Evolutionary conservation across 2,329 filamentous ascomycete genomes (phyloP).

Genomic region (Penicillium brevicompactum): DNA sequence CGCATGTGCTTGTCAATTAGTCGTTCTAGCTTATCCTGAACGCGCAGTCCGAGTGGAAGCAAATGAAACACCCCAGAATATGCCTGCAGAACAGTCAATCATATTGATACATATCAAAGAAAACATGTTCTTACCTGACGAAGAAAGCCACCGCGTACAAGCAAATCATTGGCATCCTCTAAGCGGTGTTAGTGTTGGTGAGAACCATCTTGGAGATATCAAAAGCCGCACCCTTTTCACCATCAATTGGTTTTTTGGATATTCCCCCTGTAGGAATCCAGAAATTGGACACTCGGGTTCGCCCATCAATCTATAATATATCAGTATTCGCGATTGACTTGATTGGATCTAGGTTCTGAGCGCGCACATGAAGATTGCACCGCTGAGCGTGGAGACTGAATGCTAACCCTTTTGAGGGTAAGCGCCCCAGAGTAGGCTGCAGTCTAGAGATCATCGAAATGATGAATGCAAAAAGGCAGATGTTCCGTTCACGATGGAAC

Average conservation of each 20-base stretch:
- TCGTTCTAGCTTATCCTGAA: conserved; percentile 83
- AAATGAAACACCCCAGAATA: conserved; percentile 92
- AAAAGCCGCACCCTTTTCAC: conserved; percentile 43
- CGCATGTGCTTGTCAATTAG: conserved; percentile 90
- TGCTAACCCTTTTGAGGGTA: conserved; percentile 17
- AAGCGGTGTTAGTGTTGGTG: conserved; percentile 12
- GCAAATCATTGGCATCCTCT: conserved; percentile 66
- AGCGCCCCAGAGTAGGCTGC: conserved; percentile 26
- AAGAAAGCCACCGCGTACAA: conserved; percentile 72
- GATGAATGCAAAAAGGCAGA: background rate
- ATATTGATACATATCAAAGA: background rate
- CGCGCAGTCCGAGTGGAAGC: conserved; percentile 79
- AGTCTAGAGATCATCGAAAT: conserved; percentile 31
- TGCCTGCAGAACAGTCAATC: conserved; percentile 53
- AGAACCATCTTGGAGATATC: background rate
- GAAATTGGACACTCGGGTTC: conserved; percentile 68
- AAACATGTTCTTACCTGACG: conserved; percentile 59
- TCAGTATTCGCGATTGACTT: conserved; percentile 13
- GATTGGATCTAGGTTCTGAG: background rate
- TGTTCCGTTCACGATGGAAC: background rate
- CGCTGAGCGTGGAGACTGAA: conserved; percentile 25
- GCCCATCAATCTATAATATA: conserved; percentile 53
- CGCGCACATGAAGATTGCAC: conserved; percentile 43
- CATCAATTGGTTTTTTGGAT: conserved; percentile 54
- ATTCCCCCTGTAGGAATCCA: conserved; percentile 79